These are phyloP conservation scores for Jimgerdemannia lactiflua DNA, from an alignment of 192 early-diverging fungal genomes.

Conservation along the genomic window DNA sequence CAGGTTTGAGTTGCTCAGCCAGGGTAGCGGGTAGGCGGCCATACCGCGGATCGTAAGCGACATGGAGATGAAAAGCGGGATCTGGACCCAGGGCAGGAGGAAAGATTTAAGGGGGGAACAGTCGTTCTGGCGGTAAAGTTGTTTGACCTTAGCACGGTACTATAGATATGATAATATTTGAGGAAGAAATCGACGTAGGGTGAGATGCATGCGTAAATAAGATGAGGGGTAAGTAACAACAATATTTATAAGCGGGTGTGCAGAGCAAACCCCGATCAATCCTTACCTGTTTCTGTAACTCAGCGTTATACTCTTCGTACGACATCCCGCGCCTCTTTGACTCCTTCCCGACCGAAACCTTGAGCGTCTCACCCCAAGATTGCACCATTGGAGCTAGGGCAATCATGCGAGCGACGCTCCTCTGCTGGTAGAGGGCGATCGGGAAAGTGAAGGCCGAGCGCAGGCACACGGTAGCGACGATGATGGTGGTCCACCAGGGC, in stretches of 20 bases:
- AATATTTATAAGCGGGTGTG: no score
- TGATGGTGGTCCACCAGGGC: slow-evolving; percentile 59
- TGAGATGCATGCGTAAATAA: no score
- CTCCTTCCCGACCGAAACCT: slow-evolving; percentile 36
- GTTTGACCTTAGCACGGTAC: slow-evolving; percentile 46
- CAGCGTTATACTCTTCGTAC: slow-evolving; percentile 41
- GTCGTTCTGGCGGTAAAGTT: slow-evolving; percentile 55
- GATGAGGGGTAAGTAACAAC: no score
- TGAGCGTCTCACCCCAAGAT: slow-evolving; percentile 43
- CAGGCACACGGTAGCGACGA: slow-evolving; percentile 43
- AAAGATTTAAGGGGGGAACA: slow-evolving; percentile 61
- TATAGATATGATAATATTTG: no score
- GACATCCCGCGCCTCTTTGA: slow-evolving; percentile 30
- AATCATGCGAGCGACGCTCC: slow-evolving; percentile 41
- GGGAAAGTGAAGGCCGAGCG: slow-evolving; percentile 49
- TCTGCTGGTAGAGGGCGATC: slow-evolving; percentile 59
- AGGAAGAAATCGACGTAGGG: no score
- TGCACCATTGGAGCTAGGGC: slow-evolving; percentile 45
- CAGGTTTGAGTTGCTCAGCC: slow-evolving; percentile 31
- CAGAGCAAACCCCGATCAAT: neutral
- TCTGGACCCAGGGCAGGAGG: slow-evolving; percentile 66
- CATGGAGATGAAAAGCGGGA: slow-evolving; percentile 73
- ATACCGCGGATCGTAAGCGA: slow-evolving; percentile 65
- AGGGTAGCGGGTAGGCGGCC: slow-evolving; percentile 58
- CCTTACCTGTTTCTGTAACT: slow-evolving; percentile 44